Base-by-base conservation (phyloP, 345 rosid genomes). In the Clarkia xantiana region DNA sequence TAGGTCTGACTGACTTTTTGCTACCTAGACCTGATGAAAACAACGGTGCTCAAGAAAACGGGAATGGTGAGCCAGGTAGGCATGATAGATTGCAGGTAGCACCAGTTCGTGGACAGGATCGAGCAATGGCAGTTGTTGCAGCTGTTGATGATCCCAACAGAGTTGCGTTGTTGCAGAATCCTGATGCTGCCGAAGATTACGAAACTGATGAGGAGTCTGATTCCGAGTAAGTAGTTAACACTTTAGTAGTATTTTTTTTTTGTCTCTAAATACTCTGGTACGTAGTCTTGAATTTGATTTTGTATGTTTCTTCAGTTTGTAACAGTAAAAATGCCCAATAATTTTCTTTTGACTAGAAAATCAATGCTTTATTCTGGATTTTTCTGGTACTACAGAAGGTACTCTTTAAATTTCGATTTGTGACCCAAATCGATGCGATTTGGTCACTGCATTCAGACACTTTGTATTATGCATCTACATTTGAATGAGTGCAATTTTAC, bases 201-300 rank as follows among this genome's bases (percentile, higher is more conserved):
- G 90, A 84, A 42, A 63, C 62, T 55, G 96, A 93, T 52, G 99
- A 82, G 49, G 86, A 78, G 57, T 72, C 81, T 52, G 94, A 87
- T 66, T 76, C 94, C 55, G 96, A 84, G 99, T 87, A 84, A 55
- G 96, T 68, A 63, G 17, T 44, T 14, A 10, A 40, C 11, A 42
- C 25, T 45, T 57, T 52, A 36, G 60, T 57, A 11, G 9, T 36
- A 40, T 53, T 54, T 42, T 9, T 44, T 54, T 19, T 9, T 12
- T 45, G 44, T 22, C 39, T 18, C 18, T 29, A 41, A 23, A 9
- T 8, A 11, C 13, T 49, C 40, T 49, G 41, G 53, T 34, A 1
- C 36, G n/a, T 47, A 39, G 15, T 9, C 16, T 2, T 49, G 34
- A 10, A 23, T 46, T 34, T 34, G n/a, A 23, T 34, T 49, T 29